Evolutionary conservation across 352 stramenopile species (phyloP).

Genomic region (Phytophthora boehmeriae): DNA sequence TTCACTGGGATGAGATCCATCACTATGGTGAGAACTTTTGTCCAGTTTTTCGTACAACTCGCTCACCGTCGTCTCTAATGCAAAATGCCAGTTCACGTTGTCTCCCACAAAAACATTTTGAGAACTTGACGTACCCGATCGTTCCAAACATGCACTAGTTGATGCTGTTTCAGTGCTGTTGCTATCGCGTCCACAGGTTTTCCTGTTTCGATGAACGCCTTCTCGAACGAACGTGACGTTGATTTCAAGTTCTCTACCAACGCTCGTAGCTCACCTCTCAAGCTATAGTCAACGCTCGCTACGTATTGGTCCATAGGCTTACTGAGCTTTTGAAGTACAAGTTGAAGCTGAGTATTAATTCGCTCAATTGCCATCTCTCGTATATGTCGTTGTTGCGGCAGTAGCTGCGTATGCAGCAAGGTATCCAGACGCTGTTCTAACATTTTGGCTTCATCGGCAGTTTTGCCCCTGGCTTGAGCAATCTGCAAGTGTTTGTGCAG

Average conservation of each 20-base stretch:
- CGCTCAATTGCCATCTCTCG: conserved; percentile 8
- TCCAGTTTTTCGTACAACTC: conserved; percentile 21
- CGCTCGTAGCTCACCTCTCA: conserved; percentile 17
- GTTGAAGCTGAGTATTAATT: conserved; percentile 9
- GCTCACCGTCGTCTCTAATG: conserved; percentile 16
- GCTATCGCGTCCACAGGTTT: conserved; percentile 8
- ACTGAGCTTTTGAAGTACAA: conserved; percentile 22
- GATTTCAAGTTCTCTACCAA: conserved; percentile 21
- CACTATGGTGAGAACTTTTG: conserved; percentile 1
- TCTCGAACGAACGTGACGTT: conserved; percentile 17
- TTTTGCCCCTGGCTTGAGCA: conserved; percentile 49
- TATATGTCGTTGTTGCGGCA: conserved; percentile 13
- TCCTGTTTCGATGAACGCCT: neutral
- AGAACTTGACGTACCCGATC: conserved; percentile 23
- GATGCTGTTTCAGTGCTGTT: conserved; percentile 15
- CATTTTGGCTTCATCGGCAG: conserved; percentile 79
- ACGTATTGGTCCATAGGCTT: conserved; percentile 28
- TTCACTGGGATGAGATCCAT: conserved; percentile 5
- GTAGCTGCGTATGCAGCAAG: conserved; percentile 23
- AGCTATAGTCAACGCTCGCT: conserved; percentile 19
- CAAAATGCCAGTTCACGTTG: conserved; percentile 22
- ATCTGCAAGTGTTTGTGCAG: conserved; percentile 49
- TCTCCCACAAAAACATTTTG: conserved; percentile 27
- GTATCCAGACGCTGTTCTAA: conserved; percentile 60
- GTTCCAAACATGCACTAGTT: conserved; percentile 24